Conservation (phyloP, 805 yeast species). For the Brettanomyces naardenensis region DNA sequence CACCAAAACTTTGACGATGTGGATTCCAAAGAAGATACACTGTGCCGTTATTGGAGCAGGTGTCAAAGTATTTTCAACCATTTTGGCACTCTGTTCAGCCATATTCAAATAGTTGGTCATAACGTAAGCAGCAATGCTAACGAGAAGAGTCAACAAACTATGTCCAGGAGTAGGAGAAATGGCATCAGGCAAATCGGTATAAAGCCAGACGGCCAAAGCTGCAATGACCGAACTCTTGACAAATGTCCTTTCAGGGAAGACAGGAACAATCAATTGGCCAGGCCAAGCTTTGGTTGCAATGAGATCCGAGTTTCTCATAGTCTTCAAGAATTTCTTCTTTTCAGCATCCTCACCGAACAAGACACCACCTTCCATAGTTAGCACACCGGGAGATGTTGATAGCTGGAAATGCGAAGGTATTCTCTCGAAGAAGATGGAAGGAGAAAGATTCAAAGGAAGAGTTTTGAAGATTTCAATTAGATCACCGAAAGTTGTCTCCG, state of each 20-base stretch:
- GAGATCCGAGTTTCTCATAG: constrained; percentile 39
- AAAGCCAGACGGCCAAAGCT: constrained; percentile 63
- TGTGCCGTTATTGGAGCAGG: constrained; percentile 42
- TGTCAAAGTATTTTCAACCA: constrained; percentile 40
- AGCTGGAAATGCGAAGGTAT: constrained; percentile 59
- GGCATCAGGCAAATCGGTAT: constrained; percentile 86
- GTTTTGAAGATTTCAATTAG: constrained; percentile 54
- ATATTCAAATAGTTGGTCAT: constrained; percentile 29
- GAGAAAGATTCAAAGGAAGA: constrained; percentile 72
- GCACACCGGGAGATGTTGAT: constrained; percentile 63
- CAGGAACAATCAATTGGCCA: constrained; percentile 79
- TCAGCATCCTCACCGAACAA: constrained; percentile 58
- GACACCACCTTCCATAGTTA: constrained; percentile 78
- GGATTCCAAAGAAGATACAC: constrained; percentile 63
- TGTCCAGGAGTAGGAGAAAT: constrained; percentile 90
- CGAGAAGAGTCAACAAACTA: constrained; percentile 59
- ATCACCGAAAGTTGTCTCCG: constrained; percentile 49
- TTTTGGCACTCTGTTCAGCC: constrained; percentile 34
- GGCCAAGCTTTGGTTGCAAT: constrained; percentile 71
- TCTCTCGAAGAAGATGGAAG: constrained; percentile 62
- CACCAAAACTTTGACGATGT: constrained; percentile 50
- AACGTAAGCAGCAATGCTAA: constrained; percentile 22
- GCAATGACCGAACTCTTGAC: constrained; percentile 32
- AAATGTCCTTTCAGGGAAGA: constrained; percentile 47
- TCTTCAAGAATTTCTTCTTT: constrained; percentile 34